Evolutionary conservation across 192 early-diverging fungal species (phyloP).

Genomic region (Gonapodya sp.): DNA sequence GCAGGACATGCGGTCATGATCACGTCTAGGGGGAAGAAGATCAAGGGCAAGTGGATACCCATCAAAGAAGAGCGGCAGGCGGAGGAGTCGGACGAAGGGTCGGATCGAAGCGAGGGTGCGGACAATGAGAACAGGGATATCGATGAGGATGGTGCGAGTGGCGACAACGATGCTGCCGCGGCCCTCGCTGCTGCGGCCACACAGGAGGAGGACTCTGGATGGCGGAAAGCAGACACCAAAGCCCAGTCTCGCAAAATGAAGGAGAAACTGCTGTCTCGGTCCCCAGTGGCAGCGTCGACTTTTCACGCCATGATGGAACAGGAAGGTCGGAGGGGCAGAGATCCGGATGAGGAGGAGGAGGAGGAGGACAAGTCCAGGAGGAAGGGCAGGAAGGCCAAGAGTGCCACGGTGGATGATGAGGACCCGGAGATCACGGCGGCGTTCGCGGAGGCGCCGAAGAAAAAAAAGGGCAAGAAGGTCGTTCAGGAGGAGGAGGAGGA

Average conservation of each 20-base stretch:
- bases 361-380: neutral
- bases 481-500: slow-evolving; percentile 2
- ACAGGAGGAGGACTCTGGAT: neutral
- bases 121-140: neutral
- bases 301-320: neutral
- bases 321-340: neutral
- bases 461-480: slow-evolving; percentile 8
- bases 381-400: neutral
- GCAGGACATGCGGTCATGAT: neutral
- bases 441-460: neutral
- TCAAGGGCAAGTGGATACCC: neutral
- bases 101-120: neutral
- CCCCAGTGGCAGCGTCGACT: neutral
- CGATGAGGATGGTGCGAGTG: neutral
- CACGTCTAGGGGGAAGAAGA: neutral
- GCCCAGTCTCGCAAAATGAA: neutral
- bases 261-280: neutral
- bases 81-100: neutral
- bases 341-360: neutral
- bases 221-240: neutral
- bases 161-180: too few relatives aligned
- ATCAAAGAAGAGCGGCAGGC: neutral
- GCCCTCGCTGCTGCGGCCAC: too few relatives aligned
- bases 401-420: slow-evolving; percentile 9
- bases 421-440: slow-evolving; percentile 1